A percentile compares a stretch with the other conserved stretches of the same genome.
Evolutionary conservation across 2,329 filamentous ascomycete species (phyloP).

Genomic region (Fusarium veterinarium): DNA sequence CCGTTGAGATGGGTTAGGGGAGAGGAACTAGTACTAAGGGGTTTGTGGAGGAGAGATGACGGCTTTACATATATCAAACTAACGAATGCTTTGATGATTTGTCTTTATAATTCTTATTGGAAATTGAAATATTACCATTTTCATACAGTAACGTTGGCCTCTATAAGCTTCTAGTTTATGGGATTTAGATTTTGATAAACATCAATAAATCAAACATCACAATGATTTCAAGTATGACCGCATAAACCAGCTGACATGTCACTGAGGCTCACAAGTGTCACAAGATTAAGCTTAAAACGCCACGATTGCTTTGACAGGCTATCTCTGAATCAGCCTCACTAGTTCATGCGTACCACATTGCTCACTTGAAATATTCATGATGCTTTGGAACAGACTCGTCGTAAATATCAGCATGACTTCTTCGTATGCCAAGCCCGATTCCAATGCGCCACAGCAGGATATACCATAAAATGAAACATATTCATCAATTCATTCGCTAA

Average conservation of each 20-base stretch:
- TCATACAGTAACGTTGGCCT: too few species aligned
- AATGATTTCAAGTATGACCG: neutral
- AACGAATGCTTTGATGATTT: neutral
- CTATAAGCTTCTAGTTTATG: neutral
- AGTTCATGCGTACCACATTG: neutral
- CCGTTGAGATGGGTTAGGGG: neutral
- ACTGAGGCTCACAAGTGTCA: neutral
- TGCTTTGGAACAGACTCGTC: neutral
- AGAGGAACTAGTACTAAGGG: fast-evolving
- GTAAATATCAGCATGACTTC: neutral
- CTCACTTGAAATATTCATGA: neutral
- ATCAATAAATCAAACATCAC: too few species aligned
- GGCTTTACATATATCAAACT: neutral
- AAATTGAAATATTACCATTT: neutral
- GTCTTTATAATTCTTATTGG: neutral
- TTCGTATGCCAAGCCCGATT: too few species aligned
- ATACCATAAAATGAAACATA: neutral
- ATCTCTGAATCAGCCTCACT: neutral
- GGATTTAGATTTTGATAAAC: fast-evolving
- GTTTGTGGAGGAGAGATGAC: neutral
- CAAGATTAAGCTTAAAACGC: neutral
- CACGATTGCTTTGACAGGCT: neutral
- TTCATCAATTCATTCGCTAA: conserved; percentile 18
- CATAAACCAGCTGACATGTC: fast-evolving
- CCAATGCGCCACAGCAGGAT: neutral